Evolutionary conservation across 805 yeast species (phyloP).

Genomic region (Schwanniomyces polymorphus): DNA sequence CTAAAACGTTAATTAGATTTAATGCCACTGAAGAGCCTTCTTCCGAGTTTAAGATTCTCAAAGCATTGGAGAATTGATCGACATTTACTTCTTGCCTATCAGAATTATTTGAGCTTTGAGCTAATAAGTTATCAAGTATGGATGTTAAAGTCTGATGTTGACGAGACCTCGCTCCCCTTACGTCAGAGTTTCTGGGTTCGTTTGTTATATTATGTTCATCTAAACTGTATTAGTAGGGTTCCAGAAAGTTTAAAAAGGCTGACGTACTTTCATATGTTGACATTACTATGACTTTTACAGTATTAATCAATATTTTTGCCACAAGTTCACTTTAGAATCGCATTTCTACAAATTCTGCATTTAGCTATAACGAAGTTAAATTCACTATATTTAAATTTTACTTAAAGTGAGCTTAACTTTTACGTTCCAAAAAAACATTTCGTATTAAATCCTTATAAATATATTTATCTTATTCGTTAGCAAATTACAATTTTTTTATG

Average conservation of each 20-base stretch:
- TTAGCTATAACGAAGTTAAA: not conserved
- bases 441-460: not conserved
- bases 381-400: not conserved
- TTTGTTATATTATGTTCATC: conserved; percentile 39
- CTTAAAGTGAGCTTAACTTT: not conserved
- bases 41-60: conserved; percentile 27
- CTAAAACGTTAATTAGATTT: conserved; percentile 23
- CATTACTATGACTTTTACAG: conserved; percentile 17
- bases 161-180: conserved; percentile 15
- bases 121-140: conserved; percentile 35
- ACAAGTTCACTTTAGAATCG: not conserved
- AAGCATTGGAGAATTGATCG: conserved; percentile 30
- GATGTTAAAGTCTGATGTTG: conserved; percentile 31
- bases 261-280: conserved; percentile 47
- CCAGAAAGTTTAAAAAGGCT: not conserved
- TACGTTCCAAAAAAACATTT: too few relatives aligned
- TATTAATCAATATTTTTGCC: not conserved
- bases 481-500: not conserved
- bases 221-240: conserved; percentile 14
- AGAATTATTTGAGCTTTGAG: conserved; percentile 7
- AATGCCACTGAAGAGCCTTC: conserved; percentile 30
- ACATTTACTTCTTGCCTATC: conserved; percentile 5
- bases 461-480: not conserved
- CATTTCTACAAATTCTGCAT: not conserved
- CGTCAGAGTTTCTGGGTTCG: not conserved